These are phyloP conservation scores for Trypethelium eluteriae DNA, from an alignment of 495 filamentous ascomycete species.

Conservation along the genomic window DNA sequence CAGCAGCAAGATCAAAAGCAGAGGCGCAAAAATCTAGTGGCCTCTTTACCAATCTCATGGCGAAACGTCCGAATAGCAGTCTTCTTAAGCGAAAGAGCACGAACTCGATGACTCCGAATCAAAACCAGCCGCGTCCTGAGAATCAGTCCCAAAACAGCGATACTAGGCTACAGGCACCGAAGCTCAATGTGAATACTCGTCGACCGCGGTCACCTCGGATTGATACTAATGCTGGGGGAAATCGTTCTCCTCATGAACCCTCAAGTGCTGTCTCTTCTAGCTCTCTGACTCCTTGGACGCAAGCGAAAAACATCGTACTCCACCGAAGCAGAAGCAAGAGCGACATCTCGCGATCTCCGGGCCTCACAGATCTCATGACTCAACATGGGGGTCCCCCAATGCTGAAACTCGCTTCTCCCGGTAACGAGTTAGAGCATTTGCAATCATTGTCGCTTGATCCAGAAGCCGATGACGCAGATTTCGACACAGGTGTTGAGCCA, in stretches of 20 bases:
- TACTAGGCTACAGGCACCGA: conserved; percentile 19
- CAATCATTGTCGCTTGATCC: not conserved
- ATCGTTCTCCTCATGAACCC: conserved; percentile 19
- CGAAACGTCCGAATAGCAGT: conserved; percentile 27
- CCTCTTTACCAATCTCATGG: conserved; percentile 27
- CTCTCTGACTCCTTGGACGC: conserved; percentile 39
- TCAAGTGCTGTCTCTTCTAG: conserved; percentile 43
- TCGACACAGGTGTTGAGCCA: conserved; percentile 40
- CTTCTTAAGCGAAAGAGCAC: conserved; percentile 28
- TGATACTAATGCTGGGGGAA: conserved; percentile 25
- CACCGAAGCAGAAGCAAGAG: conserved; percentile 66
- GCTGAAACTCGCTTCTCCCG: conserved; percentile 41
- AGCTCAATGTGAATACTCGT: conserved; percentile 28
- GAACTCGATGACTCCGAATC: not conserved
- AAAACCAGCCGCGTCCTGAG: conserved; percentile 17
- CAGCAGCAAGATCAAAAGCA: conserved; percentile 17
- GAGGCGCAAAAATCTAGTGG: conserved; percentile 23
- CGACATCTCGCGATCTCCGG: conserved; percentile 49
- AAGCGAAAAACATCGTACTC: conserved; percentile 42
- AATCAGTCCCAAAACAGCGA: conserved; percentile 17
- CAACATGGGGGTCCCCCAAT: conserved; percentile 54
- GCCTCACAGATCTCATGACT: conserved; percentile 38
- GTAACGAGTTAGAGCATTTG: conserved; percentile 22
- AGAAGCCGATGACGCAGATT: conserved; percentile 47
- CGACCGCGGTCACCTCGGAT: conserved; percentile 29